phyloP scores from a whole-genome alignment of 2,329 filamentous ascomycete genomes.

The Amauroascus verrucosus region DNA sequence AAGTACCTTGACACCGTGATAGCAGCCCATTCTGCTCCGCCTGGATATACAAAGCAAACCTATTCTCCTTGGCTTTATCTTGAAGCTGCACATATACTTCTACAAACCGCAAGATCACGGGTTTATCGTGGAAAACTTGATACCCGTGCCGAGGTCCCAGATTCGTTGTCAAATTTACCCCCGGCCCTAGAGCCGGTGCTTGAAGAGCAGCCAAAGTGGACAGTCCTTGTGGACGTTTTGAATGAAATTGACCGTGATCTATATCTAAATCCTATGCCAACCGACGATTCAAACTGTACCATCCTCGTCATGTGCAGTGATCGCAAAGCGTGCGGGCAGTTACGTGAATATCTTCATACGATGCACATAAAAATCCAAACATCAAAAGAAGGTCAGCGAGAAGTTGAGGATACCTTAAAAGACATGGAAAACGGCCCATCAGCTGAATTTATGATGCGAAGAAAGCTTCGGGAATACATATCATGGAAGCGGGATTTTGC shows the following conservation, averaged over 20 bases:
- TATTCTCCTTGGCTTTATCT: conserved; percentile 95
- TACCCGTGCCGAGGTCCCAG: conserved; percentile 42
- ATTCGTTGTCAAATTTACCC: conserved; percentile 30
- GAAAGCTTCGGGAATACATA: conserved; percentile 75
- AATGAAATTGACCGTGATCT: conserved; percentile 87
- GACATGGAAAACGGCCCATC: conserved; percentile 50
- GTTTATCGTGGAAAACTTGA: conserved; percentile 70
- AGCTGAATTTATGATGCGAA: conserved; percentile 78
- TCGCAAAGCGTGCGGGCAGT: conserved; percentile 70
- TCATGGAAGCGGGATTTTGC: conserved; percentile 85
- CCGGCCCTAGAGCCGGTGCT: conserved; percentile 67
- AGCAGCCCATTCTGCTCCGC: conserved; percentile 76
- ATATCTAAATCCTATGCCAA: conserved; percentile 66
- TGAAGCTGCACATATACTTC: conserved; percentile 88
- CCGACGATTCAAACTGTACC: conserved; percentile 79
- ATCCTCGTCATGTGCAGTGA: conserved; percentile 95
- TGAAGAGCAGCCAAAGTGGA: conserved; percentile 94
- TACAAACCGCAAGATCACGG: conserved; percentile 75
- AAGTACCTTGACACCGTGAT: conserved; percentile 91
- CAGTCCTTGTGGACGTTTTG: conserved; percentile 73
- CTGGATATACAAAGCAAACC: conserved; percentile 74
- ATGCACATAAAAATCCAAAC: conserved; percentile 61
- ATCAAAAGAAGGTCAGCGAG: conserved; percentile 11
- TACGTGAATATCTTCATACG: conserved; percentile 81
- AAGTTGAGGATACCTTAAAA: conserved; percentile 11